Base-by-base conservation (phyloP, 108 stramenopile genomes). In the Phaeodactylum tricornutum region DNA sequence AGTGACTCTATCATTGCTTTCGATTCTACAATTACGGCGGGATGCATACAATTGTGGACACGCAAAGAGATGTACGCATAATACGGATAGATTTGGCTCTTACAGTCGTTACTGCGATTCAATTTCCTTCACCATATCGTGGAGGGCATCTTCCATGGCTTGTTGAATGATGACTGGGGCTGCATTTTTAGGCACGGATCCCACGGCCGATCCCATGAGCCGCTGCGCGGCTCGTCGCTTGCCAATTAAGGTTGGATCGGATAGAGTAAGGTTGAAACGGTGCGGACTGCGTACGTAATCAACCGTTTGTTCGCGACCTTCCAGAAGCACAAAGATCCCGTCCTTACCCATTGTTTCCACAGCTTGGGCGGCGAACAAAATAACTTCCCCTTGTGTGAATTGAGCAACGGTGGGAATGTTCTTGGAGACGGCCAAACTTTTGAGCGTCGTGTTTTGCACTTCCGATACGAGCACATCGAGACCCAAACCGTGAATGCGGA, bases 391-490 rank as follows among this genome's bases (percentile, higher is more conserved):
- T 54, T 87, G 85, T 2, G 90, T 87, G n/a, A 69, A 52, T 47
- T 84, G 67, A 0, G 90, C 90, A 12, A 92, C 90, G 16, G 90
- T 92, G 21, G 90, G 90, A 47, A 92, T 92, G 53, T 87, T 85
- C 42, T 85, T 77, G 25, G 71, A 62, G 1, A 92, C 85, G 38
- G 72, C 73, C 17, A 81, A 79, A 0, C 27, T 37, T 60, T 87
- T 92, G 43, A 92, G 53, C 37, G 56, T 57, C 6, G 90, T 92
- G 56, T 92, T 92, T 61, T 87, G 72, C 0, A 92, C 74, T 40
- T 85, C 62, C 2, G 75, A 78, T 2, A 87, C 78, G 16, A 66
- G 50, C 36, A 67, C 33, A 46, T 91, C 84, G 29, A 91, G 43
- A 6, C 83, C 85, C 14, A 92, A 56, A 2, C 85, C 85, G 3